Percentiles rank a stretch among this genome's conserved stretches.
Evolutionary conservation across 2,329 filamentous ascomycete species (phyloP).

Genomic region (Stemphylium vesicarium): DNA sequence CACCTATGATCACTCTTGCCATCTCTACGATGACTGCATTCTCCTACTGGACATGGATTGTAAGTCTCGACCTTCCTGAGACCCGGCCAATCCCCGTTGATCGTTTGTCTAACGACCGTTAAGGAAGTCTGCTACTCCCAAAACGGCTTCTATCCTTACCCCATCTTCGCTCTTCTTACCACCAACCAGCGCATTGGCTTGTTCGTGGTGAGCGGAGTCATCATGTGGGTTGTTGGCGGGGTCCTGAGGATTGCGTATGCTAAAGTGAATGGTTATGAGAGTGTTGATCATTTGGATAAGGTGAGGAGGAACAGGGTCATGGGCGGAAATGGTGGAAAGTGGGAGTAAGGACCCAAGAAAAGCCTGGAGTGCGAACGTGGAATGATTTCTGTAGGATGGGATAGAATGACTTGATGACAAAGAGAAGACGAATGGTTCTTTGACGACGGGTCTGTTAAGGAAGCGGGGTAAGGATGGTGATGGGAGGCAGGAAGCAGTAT

Average conservation of each 20-base stretch:
- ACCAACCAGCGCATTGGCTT: conserved; percentile 70
- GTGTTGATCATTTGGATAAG: conserved; percentile 28
- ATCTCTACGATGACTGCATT: conserved; percentile 67
- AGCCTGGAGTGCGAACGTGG: neutral
- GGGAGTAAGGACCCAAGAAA: conserved; percentile 15
- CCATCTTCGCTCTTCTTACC: conserved; percentile 74
- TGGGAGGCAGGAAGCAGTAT: neutral
- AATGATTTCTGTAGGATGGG: neutral
- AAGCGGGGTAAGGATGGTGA: neutral
- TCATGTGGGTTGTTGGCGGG: conserved; percentile 75
- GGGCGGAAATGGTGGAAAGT: conserved; percentile 22
- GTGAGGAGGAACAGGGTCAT: conserved; percentile 26
- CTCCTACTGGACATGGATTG: conserved; percentile 76
- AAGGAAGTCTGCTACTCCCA: conserved; percentile 69
- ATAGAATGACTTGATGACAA: neutral
- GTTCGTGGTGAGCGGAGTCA: conserved; percentile 70
- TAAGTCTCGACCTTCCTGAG: neutral
- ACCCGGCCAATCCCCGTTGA: neutral
- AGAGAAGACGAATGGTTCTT: neutral
- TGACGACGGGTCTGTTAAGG: neutral
- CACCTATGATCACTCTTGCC: conserved; percentile 63
- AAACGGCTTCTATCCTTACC: conserved; percentile 83
- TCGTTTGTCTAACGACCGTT: neutral
- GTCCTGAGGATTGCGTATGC: conserved; percentile 74
- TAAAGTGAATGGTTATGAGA: conserved; percentile 63